Evolutionary conservation across 768 basidiomycete genomes (phyloP).

Genomic region (Jaapia argillacea): DNA sequence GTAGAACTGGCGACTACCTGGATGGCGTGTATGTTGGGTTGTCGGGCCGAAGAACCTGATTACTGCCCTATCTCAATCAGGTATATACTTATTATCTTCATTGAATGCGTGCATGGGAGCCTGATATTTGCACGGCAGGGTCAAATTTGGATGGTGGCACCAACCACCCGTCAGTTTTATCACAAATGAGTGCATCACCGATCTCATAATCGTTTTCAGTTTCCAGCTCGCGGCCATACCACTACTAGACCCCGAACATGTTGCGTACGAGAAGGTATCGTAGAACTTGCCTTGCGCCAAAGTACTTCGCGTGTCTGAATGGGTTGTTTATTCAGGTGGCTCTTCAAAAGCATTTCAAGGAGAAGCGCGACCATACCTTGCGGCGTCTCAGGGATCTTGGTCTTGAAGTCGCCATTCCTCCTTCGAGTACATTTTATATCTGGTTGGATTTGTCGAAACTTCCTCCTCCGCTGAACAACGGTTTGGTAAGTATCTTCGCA

Average conservation of each 20-base stretch:
- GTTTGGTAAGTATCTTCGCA: too few relatives aligned
- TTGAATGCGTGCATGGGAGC: not conserved
- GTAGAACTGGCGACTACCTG: slow-evolving; percentile 93
- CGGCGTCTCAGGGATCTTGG: slow-evolving; percentile 68
- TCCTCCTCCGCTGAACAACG: slow-evolving; percentile 78
- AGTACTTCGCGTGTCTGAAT: too few relatives aligned
- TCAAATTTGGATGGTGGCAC: slow-evolving; percentile 93
- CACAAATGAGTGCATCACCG: not conserved
- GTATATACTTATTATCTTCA: slow-evolving; percentile 52
- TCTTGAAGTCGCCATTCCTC: slow-evolving; percentile 69
- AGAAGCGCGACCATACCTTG: slow-evolving; percentile 85
- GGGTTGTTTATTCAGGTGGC: too few relatives aligned
- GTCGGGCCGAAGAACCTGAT: slow-evolving; percentile 84
- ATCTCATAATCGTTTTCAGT: slow-evolving; percentile 21
- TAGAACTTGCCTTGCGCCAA: too few relatives aligned
- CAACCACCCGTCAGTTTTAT: slow-evolving; percentile 68
- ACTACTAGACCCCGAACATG: slow-evolving; percentile 63
- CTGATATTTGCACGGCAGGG: too few relatives aligned
- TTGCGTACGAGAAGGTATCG: slow-evolving; percentile 58
- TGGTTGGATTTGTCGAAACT: slow-evolving; percentile 83
- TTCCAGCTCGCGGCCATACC: slow-evolving; percentile 85
- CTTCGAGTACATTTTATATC: slow-evolving; percentile 83
- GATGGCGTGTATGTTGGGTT: slow-evolving; percentile 94
- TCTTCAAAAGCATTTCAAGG: slow-evolving; percentile 84
- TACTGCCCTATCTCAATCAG: slow-evolving; percentile 82